These are phyloP conservation scores for Nyssa sinensis DNA, from an alignment of 148 eudicot genomes.

Conservation along the genomic window DNA sequence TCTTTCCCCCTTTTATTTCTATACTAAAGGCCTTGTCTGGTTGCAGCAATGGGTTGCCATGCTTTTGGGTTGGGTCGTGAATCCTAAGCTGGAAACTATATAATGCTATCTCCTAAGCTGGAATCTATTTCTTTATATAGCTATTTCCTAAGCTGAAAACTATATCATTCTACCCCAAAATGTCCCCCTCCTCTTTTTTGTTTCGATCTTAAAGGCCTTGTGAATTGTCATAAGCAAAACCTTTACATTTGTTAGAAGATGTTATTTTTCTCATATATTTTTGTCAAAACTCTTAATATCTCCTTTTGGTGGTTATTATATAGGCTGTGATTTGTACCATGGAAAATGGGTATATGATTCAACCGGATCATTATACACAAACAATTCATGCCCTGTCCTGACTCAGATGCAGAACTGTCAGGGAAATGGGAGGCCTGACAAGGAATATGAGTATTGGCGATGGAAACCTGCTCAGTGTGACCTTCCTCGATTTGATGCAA, in stretches of 20 bases:
- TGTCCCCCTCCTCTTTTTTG: background rate
- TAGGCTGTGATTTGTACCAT: constrained; percentile 83
- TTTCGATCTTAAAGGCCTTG: background rate
- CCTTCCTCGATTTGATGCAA: constrained; percentile 73
- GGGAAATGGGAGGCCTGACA: constrained; percentile 97
- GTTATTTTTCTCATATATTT: background rate
- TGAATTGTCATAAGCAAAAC: background rate
- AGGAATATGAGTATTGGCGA: constrained; percentile 85
- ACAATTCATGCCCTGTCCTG: constrained; percentile 74
- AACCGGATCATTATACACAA: constrained; percentile 71
- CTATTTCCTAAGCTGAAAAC: too few species aligned
- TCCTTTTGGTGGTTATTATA: constrained; percentile 14
- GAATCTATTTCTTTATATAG: too few species aligned
- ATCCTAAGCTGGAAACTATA: too few species aligned
- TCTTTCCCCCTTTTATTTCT: too few species aligned
- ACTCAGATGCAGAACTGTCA: constrained; percentile 95
- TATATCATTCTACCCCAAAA: too few species aligned
- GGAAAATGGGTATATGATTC: constrained; percentile 89
- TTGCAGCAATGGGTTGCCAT: too few species aligned
- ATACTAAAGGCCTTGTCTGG: too few species aligned
- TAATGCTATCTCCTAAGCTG: too few species aligned
- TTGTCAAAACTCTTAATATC: background rate
- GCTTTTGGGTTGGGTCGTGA: too few species aligned
- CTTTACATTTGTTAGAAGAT: too few species aligned
- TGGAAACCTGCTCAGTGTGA: constrained; percentile 86